Evolutionary conservation across 257 asterid genomes (phyloP), one percentile per base, ranked within the genome.

Genomic region (Nicotiana undulata): DNA sequence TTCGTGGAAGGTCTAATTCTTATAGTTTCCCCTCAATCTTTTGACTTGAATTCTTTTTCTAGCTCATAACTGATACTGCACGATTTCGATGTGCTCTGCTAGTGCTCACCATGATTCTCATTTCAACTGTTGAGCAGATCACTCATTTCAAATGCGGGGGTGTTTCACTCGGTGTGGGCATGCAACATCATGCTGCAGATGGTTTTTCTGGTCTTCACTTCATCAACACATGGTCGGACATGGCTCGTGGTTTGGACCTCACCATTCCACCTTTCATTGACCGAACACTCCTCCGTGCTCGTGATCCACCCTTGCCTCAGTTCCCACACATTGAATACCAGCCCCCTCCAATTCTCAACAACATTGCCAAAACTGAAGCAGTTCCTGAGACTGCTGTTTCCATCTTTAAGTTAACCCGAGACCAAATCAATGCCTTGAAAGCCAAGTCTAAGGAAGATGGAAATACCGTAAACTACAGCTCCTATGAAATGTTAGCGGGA

Each of bases 151-250:
- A 91, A 81, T 95, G 99, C 24, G 98, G 99, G 1, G 99, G 99
- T 53, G 97, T 90, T 22, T 95, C 99, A 1, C 82, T 95, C 6
- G 98, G 99, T 1, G 99, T 93, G 0, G 97, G 98, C 2, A 95
- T 92, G 97, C 96, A 95, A 68, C 99, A 95, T 79, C 97, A 93
- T 7, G 94, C 68, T 0, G 97, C 99, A 0, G 99, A 95, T 68
- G 99, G 98, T 7, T 89, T 92, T 67, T 92, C 99, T 3, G 98
- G 98, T 16, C 97, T 95, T 56, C 99, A 95, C 83, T 95, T 93
- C 90, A 90, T 93, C 89, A 93, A 93, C 85, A 82, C 99, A 49
- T 95, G 99, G 99, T 91, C 99, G 26, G 98, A 95, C 26, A 89
- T 92, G 93, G 93, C 99, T 16, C 93, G 97, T 0, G 97, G 97